Percentiles rank a stretch among this genome's conserved stretches.
Conservation (phyloP, 2,329 filamentous ascomycete species). For the Monosporascus sp. region DNA sequence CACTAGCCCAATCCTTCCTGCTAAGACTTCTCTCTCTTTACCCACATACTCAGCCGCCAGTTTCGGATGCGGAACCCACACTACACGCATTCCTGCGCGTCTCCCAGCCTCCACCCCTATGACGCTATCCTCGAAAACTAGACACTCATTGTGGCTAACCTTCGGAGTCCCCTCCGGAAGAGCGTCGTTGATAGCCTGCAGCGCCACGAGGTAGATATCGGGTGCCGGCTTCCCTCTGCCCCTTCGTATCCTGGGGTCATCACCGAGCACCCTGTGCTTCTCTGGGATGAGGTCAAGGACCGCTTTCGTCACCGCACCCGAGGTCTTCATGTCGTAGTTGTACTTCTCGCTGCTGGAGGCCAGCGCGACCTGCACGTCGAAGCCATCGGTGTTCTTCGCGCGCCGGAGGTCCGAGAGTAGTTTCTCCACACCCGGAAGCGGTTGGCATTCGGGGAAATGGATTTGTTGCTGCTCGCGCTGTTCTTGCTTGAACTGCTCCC, state of each 20-base stretch:
- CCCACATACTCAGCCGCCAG: constrained; percentile 34
- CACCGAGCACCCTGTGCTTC: constrained; percentile 55
- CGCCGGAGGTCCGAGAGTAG: constrained; percentile 43
- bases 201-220: constrained; percentile 66
- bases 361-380: constrained; percentile 49
- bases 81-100: constrained; percentile 66
- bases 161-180: constrained; percentile 38
- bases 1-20: constrained; percentile 22
- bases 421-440: constrained; percentile 56
- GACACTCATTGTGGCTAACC: constrained; percentile 59
- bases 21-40: constrained; percentile 22
- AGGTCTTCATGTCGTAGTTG: constrained; percentile 60
- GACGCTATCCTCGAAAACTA: constrained; percentile 71
- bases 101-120: constrained; percentile 65
- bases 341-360: constrained; percentile 56
- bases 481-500: constrained; percentile 51
- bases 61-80: constrained; percentile 65
- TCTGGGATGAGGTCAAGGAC: constrained; percentile 40
- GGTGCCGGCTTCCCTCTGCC: constrained; percentile 67
- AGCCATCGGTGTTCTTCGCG: constrained; percentile 16
- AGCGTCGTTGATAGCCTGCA: constrained; percentile 57
- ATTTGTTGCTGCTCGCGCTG: constrained; percentile 47
- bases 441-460: constrained; percentile 53
- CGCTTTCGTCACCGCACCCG: constrained; percentile 16
- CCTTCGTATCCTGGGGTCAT: constrained; percentile 55